Base-by-base conservation (phyloP, 2,329 filamentous ascomycete species). In the Fusarium nygamai region DNA sequence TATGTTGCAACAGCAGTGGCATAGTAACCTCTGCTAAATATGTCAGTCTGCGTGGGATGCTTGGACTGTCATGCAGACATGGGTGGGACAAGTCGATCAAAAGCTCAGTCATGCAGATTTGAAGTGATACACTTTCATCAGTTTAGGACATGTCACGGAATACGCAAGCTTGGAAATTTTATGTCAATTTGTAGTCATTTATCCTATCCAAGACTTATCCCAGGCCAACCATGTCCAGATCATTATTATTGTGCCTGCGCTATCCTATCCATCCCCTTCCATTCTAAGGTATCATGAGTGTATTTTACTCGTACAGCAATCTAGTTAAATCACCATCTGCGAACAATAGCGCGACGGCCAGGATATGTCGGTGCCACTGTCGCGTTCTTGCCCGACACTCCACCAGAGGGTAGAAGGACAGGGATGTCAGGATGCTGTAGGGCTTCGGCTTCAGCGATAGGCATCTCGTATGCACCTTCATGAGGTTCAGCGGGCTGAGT, bases 151-250 rank as follows among this genome's bases (percentile, higher is more conserved):
- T n/a, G n/a, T n/a, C n/a, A n/a, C n/a, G n/a, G n/a, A n/a, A n/a
- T 3, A 9, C 5, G 11, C 13, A 58, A 22, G 8, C 56, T 50
- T 50, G 33, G 41, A 36, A 29, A 36, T 36, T 59, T 59, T 50
- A 50, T 59, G 34, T 67, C 44, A 51, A 61, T 39, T 61, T 67
- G 29, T 34, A 51, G 22, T 67, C 56, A 67, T 60, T 67, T 64
- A 39, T 67, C 62, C 44, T 67, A 67, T 67, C 64, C 56, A 67
- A 61, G 62, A 67, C 33, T 61, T 67, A 51, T 67, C 62, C 43
- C 36, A 64, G 47, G 51, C 51, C 38, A 67, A 24, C 38, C 46
- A 50, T 19, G 33, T 67, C 51, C 62, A 67, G 33, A 67, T 60
- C 64, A 67, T 61, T 61, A 67, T 67, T 67, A 67, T 24, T 67